Conservation (phyloP, 2,329 filamentous ascomycete species). For the Colletotrichum cordylinicola region DNA sequence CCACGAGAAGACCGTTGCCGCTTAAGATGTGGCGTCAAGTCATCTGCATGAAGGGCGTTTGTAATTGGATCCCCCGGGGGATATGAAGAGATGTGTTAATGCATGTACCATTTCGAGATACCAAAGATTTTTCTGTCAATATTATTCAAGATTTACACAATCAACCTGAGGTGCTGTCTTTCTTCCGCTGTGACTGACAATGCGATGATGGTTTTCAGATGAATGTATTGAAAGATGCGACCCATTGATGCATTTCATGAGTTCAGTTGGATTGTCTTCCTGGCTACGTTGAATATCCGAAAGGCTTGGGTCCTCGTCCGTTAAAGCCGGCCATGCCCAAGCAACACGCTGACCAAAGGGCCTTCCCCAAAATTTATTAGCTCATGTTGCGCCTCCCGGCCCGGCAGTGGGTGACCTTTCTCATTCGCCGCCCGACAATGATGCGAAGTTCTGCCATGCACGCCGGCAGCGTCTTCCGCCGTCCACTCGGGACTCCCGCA, state of each 20-base stretch:
- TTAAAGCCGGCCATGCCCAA: not conserved
- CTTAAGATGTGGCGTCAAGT: not conserved
- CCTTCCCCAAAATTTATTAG: not conserved
- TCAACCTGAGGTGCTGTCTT: not conserved
- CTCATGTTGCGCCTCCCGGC: not conserved
- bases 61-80: not conserved
- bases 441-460: not conserved
- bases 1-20: slow-evolving; percentile 13
- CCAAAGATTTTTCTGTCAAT: not conserved
- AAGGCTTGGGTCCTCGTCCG: not conserved
- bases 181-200: not conserved
- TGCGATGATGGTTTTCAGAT: accelerated
- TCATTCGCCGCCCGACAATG: not conserved
- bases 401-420: not conserved
- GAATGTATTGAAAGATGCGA: not conserved
- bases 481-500: not conserved
- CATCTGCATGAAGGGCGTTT: not conserved
- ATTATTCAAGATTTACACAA: not conserved
- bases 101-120: slow-evolving; percentile 2
- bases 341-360: not conserved
- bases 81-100: not conserved
- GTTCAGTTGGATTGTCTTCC: not conserved
- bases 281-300: not conserved
- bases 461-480: not conserved
- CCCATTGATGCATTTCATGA: not conserved